A percentile compares a stretch with the other conserved stretches of the same genome.
These are phyloP conservation scores for Starmerella floricola DNA, from an alignment of 805 yeast species.

Conservation along the genomic window DNA sequence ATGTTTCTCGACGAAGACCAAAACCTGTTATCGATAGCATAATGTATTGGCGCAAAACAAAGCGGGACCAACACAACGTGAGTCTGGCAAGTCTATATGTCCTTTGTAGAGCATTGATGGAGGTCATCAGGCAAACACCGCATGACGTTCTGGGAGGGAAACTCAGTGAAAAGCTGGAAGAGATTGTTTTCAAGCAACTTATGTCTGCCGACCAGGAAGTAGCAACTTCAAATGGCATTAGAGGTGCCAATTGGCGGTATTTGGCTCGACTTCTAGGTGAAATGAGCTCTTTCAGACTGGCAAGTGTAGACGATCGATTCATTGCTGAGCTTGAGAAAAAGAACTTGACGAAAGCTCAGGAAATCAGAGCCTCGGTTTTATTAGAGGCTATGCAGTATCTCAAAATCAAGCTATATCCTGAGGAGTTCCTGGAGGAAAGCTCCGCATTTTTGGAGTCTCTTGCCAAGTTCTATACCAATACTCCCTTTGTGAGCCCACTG, in stretches of 20 bases:
- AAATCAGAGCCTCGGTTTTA: slow-evolving; percentile 55
- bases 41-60: slow-evolving; percentile 95
- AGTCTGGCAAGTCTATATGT: slow-evolving; percentile 78
- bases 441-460: slow-evolving; percentile 81
- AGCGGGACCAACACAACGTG: slow-evolving; percentile 65
- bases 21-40: slow-evolving; percentile 94
- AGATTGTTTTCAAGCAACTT: slow-evolving; percentile 81
- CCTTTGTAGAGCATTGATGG: slow-evolving; percentile 80
- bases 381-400: slow-evolving; percentile 88
- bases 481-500: slow-evolving; percentile 46
- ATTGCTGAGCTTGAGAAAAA: slow-evolving; percentile 83
- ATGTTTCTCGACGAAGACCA: slow-evolving; percentile 78
- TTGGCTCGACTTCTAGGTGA: slow-evolving; percentile 81
- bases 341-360: slow-evolving; percentile 42
- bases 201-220: slow-evolving; percentile 72
- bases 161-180: slow-evolving; percentile 73
- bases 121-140: slow-evolving; percentile 80
- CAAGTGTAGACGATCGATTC: slow-evolving; percentile 84
- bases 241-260: slow-evolving; percentile 87
- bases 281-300: slow-evolving; percentile 74
- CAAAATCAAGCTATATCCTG: slow-evolving; percentile 66
- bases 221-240: slow-evolving; percentile 54
- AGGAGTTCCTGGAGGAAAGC: slow-evolving; percentile 82
- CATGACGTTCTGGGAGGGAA: slow-evolving; percentile 63
- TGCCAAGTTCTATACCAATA: slow-evolving; percentile 63